Evolutionary conservation across 2,329 filamentous ascomycete genomes (phyloP).

Genomic region (Monilinia fructigena): DNA sequence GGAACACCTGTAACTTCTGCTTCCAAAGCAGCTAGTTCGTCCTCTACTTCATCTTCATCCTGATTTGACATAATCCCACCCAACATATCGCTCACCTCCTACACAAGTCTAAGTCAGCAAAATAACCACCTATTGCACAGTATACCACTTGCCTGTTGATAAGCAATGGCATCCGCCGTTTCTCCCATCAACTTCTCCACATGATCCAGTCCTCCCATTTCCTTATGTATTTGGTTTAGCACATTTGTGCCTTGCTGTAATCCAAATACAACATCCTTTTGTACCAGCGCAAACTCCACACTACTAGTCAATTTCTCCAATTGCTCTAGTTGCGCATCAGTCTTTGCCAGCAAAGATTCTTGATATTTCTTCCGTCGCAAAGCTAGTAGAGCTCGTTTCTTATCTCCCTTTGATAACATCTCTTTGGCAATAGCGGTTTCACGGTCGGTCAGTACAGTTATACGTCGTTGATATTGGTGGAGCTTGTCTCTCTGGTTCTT

Average conservation of each 20-base stretch:
- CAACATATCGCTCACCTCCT: constrained; percentile 93
- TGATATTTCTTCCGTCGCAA: constrained; percentile 96
- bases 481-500: constrained; percentile 97
- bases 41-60: constrained; percentile 97
- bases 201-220: constrained; percentile 92
- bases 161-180: constrained; percentile 83
- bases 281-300: constrained; percentile 94
- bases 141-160: constrained; percentile 71
- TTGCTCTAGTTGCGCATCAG: constrained; percentile 90
- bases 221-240: constrained; percentile 83
- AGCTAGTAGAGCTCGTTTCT: constrained; percentile 77
- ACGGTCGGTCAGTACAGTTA: constrained; percentile 78
- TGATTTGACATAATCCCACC: constrained; percentile 85
- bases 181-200: constrained; percentile 96
- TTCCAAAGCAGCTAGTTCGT: constrained; percentile 83
- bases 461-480: constrained; percentile 90
- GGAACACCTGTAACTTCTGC: constrained; percentile 52
- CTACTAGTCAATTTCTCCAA: constrained; percentile 83
- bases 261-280: constrained; percentile 93
- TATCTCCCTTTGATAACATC: constrained; percentile 79
- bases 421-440: constrained; percentile 84
- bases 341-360: constrained; percentile 82
- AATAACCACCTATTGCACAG: not conserved
- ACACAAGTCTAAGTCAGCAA: constrained; percentile 27
- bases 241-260: constrained; percentile 89